A percentile compares a stretch with the other conserved stretches of the same genome.
These are phyloP conservation scores for Podospora comata DNA, from an alignment of 495 filamentous ascomycete species.

Conservation along the genomic window DNA sequence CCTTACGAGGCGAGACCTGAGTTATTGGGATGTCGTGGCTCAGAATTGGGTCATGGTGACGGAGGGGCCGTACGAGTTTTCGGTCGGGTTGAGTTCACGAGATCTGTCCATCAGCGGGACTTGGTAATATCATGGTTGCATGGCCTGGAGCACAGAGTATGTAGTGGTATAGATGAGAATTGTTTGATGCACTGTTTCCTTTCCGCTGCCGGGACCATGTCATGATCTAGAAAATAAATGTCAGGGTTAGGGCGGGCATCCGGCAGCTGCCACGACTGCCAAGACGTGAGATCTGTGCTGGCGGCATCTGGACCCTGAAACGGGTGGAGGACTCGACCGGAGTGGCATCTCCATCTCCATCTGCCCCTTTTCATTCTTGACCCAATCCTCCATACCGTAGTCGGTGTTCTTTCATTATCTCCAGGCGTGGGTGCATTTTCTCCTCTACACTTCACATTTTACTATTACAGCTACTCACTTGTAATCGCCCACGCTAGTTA, in stretches of 20 bases:
- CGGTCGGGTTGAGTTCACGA: slow-evolving; percentile 46
- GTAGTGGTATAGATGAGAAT: neutral
- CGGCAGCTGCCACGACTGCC: neutral
- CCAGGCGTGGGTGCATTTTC: neutral
- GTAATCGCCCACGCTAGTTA: neutral
- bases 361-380: neutral
- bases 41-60: slow-evolving; percentile 81
- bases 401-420: neutral
- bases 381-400: neutral
- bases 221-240: no score
- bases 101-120: slow-evolving; percentile 32
- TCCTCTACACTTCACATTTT: neutral
- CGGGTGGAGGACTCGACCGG: neutral
- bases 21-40: slow-evolving; percentile 72
- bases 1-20: slow-evolving; percentile 70
- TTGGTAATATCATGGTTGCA: slow-evolving; percentile 29
- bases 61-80: slow-evolving; percentile 46
- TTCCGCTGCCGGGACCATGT: no score
- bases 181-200: neutral
- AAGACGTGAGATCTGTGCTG: neutral
- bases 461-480: neutral
- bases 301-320: neutral
- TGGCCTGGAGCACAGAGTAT: neutral
- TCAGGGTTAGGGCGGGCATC: neutral
- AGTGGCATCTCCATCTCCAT: neutral